Percentiles rank a stretch among this genome's conserved stretches.
Conservation (phyloP, 2,329 filamentous ascomycete genomes). For the Xylogone sp. region DNA sequence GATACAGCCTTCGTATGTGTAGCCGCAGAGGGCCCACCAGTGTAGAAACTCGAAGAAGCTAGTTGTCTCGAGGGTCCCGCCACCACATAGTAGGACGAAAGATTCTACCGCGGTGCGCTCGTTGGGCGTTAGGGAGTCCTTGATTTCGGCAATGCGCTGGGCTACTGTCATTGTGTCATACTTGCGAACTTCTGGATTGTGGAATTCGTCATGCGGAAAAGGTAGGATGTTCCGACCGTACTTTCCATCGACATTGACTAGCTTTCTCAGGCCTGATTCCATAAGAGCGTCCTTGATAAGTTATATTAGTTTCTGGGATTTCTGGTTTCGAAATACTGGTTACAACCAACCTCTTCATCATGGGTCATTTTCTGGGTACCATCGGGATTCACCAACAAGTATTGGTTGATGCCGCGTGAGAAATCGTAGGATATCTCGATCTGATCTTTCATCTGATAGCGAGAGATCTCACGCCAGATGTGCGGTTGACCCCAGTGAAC, state of each 20-base stretch:
- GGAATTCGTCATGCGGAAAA: conserved; percentile 34
- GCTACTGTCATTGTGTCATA: conserved; percentile 37
- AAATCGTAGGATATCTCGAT: conserved; percentile 37
- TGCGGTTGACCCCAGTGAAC: conserved; percentile 41
- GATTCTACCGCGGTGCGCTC: conserved; percentile 37
- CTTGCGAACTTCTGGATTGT: conserved; percentile 28
- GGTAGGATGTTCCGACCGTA: conserved; percentile 34
- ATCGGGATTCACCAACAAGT: conserved; percentile 19
- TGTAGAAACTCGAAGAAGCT: conserved; percentile 45
- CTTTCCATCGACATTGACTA: conserved; percentile 42
- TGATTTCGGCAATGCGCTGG: conserved; percentile 39
- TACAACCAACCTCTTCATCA: conserved; percentile 31
- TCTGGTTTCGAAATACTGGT: background rate
- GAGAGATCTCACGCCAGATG: conserved; percentile 39
- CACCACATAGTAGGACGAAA: conserved; percentile 39
- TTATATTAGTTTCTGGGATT: background rate
- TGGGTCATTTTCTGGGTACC: conserved; percentile 33
- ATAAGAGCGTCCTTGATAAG: conserved; percentile 28
- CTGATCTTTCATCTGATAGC: conserved; percentile 40
- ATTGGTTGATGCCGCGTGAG: conserved; percentile 38
- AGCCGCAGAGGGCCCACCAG: conserved; percentile 42
- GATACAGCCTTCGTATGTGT: conserved; percentile 35
- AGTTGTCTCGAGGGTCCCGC: conserved; percentile 37
- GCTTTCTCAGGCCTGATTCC: conserved; percentile 33
- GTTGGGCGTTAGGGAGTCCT: conserved; percentile 33